A percentile compares a stretch with the other conserved stretches of the same genome.
Conservation (phyloP, 345 rosid species). For the Aegle marmelos region DNA sequence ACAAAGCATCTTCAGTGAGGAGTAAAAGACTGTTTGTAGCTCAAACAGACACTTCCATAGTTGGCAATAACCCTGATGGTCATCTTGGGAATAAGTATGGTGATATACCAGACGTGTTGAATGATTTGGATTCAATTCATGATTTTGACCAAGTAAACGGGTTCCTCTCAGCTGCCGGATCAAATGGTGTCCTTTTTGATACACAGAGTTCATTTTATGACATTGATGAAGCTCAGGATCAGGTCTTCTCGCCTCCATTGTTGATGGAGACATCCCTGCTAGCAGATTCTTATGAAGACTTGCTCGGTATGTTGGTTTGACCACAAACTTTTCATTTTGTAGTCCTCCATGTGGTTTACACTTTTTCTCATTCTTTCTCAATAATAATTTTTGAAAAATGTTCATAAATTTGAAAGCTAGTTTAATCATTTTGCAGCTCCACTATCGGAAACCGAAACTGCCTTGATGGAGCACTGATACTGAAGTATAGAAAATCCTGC, state of each 20-base stretch:
- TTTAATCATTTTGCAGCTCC: constrained; percentile 59
- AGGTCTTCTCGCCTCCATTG: constrained; percentile 91
- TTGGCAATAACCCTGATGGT: constrained; percentile 41
- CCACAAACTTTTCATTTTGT: neutral
- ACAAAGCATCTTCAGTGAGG: constrained; percentile 42
- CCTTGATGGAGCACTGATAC: constrained; percentile 70
- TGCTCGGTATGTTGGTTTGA: constrained; percentile 63
- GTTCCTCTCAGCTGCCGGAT: constrained; percentile 59
- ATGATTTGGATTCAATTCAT: constrained; percentile 59
- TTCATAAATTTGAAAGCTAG: constrained; percentile 13
- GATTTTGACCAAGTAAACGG: constrained; percentile 69
- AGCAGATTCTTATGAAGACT: constrained; percentile 80
- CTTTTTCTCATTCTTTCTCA: neutral
- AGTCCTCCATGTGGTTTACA: neutral
- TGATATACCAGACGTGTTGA: constrained; percentile 55
- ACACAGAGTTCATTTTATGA: constrained; percentile 57
- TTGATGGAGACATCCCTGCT: constrained; percentile 72
- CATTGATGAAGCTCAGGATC: constrained; percentile 59
- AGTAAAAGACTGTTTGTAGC: constrained; percentile 53
- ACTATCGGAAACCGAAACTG: constrained; percentile 73
- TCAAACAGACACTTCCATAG: constrained; percentile 43
- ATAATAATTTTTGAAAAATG: neutral
- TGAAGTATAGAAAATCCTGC: constrained; percentile 5
- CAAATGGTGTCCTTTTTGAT: constrained; percentile 57
- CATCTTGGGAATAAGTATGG: constrained; percentile 50